Base-by-base conservation (phyloP, 202 grass and related monocot species). In the Zoysia matrella region DNA sequence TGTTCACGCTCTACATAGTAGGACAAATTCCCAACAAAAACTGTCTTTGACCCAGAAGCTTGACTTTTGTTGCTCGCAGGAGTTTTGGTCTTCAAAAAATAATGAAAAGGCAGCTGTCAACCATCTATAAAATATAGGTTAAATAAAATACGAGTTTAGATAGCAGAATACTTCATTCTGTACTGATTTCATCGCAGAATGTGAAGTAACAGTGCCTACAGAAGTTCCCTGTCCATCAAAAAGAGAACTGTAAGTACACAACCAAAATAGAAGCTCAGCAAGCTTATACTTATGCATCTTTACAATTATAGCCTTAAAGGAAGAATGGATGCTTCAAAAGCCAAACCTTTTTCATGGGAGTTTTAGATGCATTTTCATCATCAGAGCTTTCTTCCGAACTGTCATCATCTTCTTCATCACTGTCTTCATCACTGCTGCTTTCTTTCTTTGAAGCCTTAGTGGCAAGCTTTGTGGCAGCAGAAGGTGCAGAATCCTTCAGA, bases 11-110 rank as follows among this genome's bases (percentile, higher is more conserved):
- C 85, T 67, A 84, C 41, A 75, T 7, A 42, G 11, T 61, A 98
- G n/a, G 92, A 73, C 72, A 98, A 79, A 72, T 99, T 99, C 52
- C 91, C 91, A 65, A 99, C 89, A 82, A 92, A 99, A 77, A 99
- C 5, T 14, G 96, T 94, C 60, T 88, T 95, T 13, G 92, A 88
- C 47, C 84, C 92, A 80, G 82, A 11, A 74, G 51, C 11, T 60
- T 85, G 84, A 72, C 15, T 92, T 84, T 95, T 80, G 69, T 82
- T 82, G 13, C 22, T 78, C 46, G 46, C 79, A 86, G 95, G 90
- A 64, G 89, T 93, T 86, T 92, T 95, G 12, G 71, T 87, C 96
- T 98, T 46, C 72, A 90, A 70, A 18, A 84, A 81, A 67, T 18
- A 69, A 66, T 18, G 18, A 46, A 2, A 72, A 85, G 1, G 74